A percentile compares a stretch with the other conserved stretches of the same genome.
Evolutionary conservation across 2,329 filamentous ascomycete species (phyloP).

Genomic region (Botrytis aclada): DNA sequence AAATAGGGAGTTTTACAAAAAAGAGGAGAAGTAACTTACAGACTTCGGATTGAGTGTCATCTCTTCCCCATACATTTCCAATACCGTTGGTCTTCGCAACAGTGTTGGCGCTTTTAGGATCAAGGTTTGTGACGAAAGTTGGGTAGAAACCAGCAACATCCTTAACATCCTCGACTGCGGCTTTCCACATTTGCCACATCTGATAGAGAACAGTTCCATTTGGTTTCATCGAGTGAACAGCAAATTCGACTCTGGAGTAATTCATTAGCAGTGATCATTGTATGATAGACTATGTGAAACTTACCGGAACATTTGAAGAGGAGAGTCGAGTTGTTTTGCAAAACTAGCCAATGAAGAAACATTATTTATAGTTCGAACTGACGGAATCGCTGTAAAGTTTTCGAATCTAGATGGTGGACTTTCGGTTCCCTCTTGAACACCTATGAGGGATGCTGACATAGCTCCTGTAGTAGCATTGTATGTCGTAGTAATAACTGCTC

Average conservation of each 20-base stretch:
- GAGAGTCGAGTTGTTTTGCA: constrained; percentile 20
- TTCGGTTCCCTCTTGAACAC: constrained; percentile 24
- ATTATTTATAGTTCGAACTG: background rate
- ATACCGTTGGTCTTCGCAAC: constrained; percentile 40
- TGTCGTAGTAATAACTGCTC: constrained; percentile 16
- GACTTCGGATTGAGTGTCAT: constrained; percentile 36
- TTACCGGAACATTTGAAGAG: constrained; percentile 24
- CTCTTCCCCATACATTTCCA: constrained; percentile 42
- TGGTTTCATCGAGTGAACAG: constrained; percentile 40
- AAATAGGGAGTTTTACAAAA: background rate
- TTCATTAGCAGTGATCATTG: background rate
- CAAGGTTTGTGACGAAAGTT: constrained; percentile 40
- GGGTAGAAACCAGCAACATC: constrained; percentile 41
- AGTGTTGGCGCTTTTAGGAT: constrained; percentile 32
- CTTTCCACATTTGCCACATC: constrained; percentile 41
- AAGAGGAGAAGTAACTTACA: constrained; percentile 30
- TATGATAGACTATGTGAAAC: background rate
- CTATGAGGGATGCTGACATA: constrained; percentile 17
- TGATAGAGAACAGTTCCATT: constrained; percentile 36
- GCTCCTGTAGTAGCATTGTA: constrained; percentile 23
- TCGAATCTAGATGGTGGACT: constrained; percentile 21
- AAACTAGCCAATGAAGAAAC: constrained; percentile 17
- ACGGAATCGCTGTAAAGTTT: constrained; percentile 24
- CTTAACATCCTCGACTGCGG: constrained; percentile 36
- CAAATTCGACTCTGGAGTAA: constrained; percentile 32